These are phyloP conservation scores for Dittrichia graveolens DNA, from an alignment of 129 eudicot species.

Conservation along the genomic window DNA sequence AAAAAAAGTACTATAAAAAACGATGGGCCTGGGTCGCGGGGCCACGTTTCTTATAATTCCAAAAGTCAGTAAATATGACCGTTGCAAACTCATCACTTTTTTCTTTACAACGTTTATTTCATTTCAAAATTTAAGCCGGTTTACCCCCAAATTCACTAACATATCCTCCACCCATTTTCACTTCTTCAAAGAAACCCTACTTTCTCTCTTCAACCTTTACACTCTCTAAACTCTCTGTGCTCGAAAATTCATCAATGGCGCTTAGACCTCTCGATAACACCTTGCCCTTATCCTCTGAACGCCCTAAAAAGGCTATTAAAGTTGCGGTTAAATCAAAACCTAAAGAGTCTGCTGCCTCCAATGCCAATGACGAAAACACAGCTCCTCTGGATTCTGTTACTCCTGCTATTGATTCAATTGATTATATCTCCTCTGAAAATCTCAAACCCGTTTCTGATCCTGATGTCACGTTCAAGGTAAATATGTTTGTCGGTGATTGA, in stretches of 20 bases:
- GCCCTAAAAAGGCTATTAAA: neutral
- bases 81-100: slow-evolving; percentile 35
- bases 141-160: slow-evolving; percentile 25
- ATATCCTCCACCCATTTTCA: slow-evolving; percentile 9
- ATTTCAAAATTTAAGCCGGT: slow-evolving; percentile 48
- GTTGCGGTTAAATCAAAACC: slow-evolving; percentile 36
- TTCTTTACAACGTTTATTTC: slow-evolving; percentile 12
- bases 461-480: slow-evolving; percentile 51
- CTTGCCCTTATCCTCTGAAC: slow-evolving; percentile 39
- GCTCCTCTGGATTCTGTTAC: slow-evolving; percentile 46
- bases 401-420: slow-evolving; percentile 51
- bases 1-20: too few relatives aligned
- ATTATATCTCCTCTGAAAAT: slow-evolving; percentile 69
- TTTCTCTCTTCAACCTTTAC: slow-evolving; percentile 6
- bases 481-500: neutral
- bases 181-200: slow-evolving; percentile 17
- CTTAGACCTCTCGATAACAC: slow-evolving; percentile 77
- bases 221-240: slow-evolving; percentile 12
- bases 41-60: neutral
- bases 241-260: slow-evolving; percentile 47
- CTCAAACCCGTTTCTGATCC: slow-evolving; percentile 67
- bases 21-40: too few relatives aligned
- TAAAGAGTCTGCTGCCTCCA: slow-evolving; percentile 24
- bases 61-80: slow-evolving; percentile 39
- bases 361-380: slow-evolving; percentile 58